Percentiles rank a stretch among this genome's conserved stretches.
Evolutionary conservation across 2,329 filamentous ascomycete genomes (phyloP).

Genomic region (Colletotrichum gloeosporioides): DNA sequence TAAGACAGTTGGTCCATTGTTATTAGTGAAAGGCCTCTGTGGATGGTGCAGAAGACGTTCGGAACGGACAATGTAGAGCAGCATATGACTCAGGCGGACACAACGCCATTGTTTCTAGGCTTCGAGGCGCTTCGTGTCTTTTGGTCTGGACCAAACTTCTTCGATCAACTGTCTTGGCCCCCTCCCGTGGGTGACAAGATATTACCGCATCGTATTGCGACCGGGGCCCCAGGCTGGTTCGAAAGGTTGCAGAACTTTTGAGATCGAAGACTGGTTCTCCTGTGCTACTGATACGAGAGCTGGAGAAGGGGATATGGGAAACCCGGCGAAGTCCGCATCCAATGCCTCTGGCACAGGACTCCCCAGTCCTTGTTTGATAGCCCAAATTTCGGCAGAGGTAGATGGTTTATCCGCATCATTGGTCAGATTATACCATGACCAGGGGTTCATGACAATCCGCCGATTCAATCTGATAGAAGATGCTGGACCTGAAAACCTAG

Average conservation of each 20-base stretch:
- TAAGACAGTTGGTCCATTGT: too few relatives aligned
- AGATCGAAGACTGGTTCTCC: neutral
- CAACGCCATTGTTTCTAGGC: too few relatives aligned
- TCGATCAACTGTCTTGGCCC: neutral
- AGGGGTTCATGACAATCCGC: neutral
- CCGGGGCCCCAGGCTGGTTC: neutral
- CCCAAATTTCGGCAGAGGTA: neutral
- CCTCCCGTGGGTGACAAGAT: neutral
- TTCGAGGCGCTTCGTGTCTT: too few relatives aligned
- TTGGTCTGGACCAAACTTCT: neutral
- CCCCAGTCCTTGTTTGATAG: neutral
- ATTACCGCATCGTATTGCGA: neutral
- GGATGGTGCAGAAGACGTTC: too few relatives aligned
- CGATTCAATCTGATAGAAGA: accelerated
- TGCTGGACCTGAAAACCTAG: neutral
- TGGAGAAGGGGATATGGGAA: neutral
- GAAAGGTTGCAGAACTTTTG: neutral
- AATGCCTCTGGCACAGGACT: neutral
- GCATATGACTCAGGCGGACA: too few relatives aligned
- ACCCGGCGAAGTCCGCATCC: neutral
- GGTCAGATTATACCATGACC: neutral
- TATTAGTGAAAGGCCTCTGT: too few relatives aligned
- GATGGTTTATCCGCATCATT: neutral
- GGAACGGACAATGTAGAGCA: too few relatives aligned
- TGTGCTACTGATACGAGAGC: neutral